These are phyloP conservation scores for Solanum arcanum DNA, from an alignment of 257 asterid species.

Conservation along the genomic window DNA sequence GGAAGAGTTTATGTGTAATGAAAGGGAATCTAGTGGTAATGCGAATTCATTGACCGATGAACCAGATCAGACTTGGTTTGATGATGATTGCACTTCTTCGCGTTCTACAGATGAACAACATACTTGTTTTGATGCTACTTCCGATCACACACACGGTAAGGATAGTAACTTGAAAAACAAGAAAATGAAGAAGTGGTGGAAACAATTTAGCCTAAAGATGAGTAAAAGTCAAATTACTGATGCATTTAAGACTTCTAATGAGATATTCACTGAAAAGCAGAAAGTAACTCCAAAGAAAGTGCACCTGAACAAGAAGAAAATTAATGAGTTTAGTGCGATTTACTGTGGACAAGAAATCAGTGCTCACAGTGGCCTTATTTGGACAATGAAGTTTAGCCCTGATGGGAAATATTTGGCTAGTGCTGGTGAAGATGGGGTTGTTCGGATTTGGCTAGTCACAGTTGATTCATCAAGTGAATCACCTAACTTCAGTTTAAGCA, in stretches of 20 bases:
- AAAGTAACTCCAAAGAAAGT: conserved; percentile 13
- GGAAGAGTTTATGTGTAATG: conserved; percentile 14
- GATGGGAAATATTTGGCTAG: conserved; percentile 68
- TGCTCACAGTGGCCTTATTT: conserved; percentile 53
- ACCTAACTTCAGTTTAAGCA: conserved; percentile 5
- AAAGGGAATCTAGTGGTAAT: conserved; percentile 36
- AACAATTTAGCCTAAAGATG: conserved; percentile 15
- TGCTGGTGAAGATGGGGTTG: conserved; percentile 76
- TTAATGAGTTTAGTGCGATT: conserved; percentile 40
- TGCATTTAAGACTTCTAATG: conserved; percentile 6
- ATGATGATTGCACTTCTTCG: conserved; percentile 10
- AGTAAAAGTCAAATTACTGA: conserved; percentile 13
- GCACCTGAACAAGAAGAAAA: conserved; percentile 30
- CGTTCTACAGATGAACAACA: background rate
- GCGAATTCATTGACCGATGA: conserved; percentile 38
- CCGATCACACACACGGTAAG: background rate
- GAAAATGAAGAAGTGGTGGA: conserved; percentile 46
- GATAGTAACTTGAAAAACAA: conserved; percentile 12
- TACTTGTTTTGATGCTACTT: background rate
- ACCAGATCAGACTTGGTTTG: conserved; percentile 21
- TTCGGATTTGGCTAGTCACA: conserved; percentile 53
- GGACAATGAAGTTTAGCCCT: conserved; percentile 76
- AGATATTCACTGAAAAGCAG: background rate
- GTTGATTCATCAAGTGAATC: conserved; percentile 14
- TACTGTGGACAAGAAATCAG: conserved; percentile 42